These are phyloP conservation scores for Aspergillus haitiensis DNA, from an alignment of 495 filamentous ascomycete species.

Conservation along the genomic window DNA sequence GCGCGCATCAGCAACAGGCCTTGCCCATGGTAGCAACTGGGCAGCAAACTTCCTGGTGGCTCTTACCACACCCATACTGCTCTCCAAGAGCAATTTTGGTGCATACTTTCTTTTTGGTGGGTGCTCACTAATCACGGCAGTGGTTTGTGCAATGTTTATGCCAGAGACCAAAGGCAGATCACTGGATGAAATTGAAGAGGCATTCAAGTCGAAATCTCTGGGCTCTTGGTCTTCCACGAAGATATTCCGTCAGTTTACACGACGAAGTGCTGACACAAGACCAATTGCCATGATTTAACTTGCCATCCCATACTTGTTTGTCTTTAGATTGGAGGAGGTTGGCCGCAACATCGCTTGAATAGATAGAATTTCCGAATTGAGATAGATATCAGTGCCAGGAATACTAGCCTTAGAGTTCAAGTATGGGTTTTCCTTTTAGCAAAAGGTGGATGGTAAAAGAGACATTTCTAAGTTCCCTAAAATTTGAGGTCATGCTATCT, in stretches of 20 bases:
- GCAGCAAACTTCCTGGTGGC: constrained; percentile 63
- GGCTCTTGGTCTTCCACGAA: constrained; percentile 19
- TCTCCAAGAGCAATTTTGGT: constrained; percentile 55
- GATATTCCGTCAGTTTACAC: constrained; percentile 8
- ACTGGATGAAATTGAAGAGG: constrained; percentile 59
- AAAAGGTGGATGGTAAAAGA: too few species aligned
- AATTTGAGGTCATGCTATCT: not conserved
- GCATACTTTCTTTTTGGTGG: constrained; percentile 63
- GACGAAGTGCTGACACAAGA: not conserved
- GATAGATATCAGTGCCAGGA: too few species aligned
- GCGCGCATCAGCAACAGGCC: constrained; percentile 49
- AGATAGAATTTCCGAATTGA: too few species aligned
- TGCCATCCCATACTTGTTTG: not conserved
- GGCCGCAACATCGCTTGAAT: too few species aligned
- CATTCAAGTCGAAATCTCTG: constrained; percentile 39
- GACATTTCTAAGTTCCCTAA: too few species aligned
- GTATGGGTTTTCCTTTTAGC: too few species aligned
- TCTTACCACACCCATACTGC: constrained; percentile 60
- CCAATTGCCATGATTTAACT: not conserved
- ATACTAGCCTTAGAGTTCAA: too few species aligned
- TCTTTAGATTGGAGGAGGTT: too few species aligned
- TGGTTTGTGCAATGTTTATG: constrained; percentile 56
- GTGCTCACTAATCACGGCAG: constrained; percentile 47
- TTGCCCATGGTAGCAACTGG: constrained; percentile 54
- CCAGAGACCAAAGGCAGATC: constrained; percentile 59